Base-by-base conservation (phyloP, 164 flowering plant species). In the Vitis rupestris region DNA sequence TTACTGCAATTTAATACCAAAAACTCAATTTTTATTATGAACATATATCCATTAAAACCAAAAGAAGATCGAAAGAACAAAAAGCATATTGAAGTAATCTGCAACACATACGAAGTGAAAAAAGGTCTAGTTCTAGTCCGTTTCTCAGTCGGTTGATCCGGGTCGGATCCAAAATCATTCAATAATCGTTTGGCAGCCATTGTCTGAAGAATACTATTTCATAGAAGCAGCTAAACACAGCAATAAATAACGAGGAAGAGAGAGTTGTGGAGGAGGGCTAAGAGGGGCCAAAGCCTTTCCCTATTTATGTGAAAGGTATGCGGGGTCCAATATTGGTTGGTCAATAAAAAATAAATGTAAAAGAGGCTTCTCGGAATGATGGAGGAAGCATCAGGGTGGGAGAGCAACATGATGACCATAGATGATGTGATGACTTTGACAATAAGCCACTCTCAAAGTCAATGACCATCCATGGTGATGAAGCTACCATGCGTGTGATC, bases 171-270 rank as follows among this genome's bases (percentile, higher is more conserved):
- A 2, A 83, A 57, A 27, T 82, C 82, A 59, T 77, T 76, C 11
- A 77, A 52, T 37, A 80, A 75, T 69, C 94, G 59, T 80, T 87
- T 91, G 9, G 82, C 81, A 1, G 91, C 88, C 97, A 91, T 91
- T 71, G 5, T 29, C 2, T 10, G 10, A 10, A 16, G 10, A 23
- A 29, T 3, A 13, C 11, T 37, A 37, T 37, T 37, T 4, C 44
- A 37, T 37, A 37, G 44, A 37, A 37, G 44, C 8, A 37, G 44
- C 44, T 6, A 37, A 37, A 37, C 6, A 37, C 44, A 6, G 44
- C 44, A 37, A 52, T 52, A 8, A 62, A 17, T 10, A 58, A 2
- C 57, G 51, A 37, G 44, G 44, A 8, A 37, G 44, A 37, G 44
- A 37, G 44, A 37, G 44, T 37, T 37, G 44, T 37, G 44, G 44